Evolutionary conservation across 2,329 filamentous ascomycete genomes (phyloP).

Genomic region (Talaromyces marneffei): DNA sequence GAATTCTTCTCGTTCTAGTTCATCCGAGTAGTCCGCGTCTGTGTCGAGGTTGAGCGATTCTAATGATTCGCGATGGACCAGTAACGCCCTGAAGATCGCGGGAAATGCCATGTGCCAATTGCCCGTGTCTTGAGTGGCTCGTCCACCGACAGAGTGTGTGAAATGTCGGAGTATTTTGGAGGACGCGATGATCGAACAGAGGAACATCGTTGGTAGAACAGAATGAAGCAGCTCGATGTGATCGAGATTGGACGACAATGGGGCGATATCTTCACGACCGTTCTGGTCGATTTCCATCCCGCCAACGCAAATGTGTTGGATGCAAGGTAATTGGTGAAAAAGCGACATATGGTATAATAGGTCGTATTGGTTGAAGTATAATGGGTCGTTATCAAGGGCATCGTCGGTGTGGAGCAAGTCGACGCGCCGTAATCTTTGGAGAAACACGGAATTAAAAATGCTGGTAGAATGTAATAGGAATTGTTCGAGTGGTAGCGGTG

Average conservation of each 20-base stretch:
- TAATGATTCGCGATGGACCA: slow-evolving; percentile 12
- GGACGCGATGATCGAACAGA: slow-evolving; percentile 12
- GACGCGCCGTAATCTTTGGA: slow-evolving; percentile 8
- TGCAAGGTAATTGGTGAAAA: slow-evolving; percentile 11
- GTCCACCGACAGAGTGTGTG: slow-evolving; percentile 13
- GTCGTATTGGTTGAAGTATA: slow-evolving; percentile 14
- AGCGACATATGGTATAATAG: slow-evolving; percentile 14
- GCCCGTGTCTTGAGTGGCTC: slow-evolving; percentile 8
- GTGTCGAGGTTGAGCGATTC: slow-evolving; percentile 14
- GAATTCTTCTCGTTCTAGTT: slow-evolving; percentile 11
- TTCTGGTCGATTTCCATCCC: slow-evolving; percentile 15
- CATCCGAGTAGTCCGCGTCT: slow-evolving; percentile 10
- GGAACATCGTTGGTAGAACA: slow-evolving; percentile 13
- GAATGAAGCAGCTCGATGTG: slow-evolving; percentile 12
- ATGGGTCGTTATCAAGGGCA: slow-evolving; percentile 8
- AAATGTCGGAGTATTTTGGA: slow-evolving; percentile 9
- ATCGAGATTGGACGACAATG: slow-evolving; percentile 10
- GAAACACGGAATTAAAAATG: neutral
- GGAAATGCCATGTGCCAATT: slow-evolving; percentile 14
- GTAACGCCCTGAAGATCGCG: slow-evolving; percentile 10
- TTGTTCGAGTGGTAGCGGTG: slow-evolving; percentile 11
- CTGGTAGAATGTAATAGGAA: slow-evolving; percentile 6
- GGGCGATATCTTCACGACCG: slow-evolving; percentile 11
- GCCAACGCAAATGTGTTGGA: slow-evolving; percentile 10
- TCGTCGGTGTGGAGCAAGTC: slow-evolving; percentile 15